Base-by-base conservation (phyloP, 768 basidiomycete genomes). In the Symmetrospora coprosmae region DNA sequence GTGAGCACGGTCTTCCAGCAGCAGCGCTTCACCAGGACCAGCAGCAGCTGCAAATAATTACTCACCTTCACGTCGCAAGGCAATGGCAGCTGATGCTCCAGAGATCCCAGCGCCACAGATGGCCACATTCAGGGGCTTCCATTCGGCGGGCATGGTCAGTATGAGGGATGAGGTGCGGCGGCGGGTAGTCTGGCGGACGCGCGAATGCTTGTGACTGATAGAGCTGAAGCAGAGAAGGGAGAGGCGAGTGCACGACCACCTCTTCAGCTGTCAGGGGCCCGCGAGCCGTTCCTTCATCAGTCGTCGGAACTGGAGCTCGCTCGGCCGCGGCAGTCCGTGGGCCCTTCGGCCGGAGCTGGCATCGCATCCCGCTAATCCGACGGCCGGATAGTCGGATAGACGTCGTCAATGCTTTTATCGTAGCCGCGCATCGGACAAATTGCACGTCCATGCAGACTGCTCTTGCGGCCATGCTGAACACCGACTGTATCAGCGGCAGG, bases 71-170 rank as follows among this genome's bases (percentile, higher is more conserved):
- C 55, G 55, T 11, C 55, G 55, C 16, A 58, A 43, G 33, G 55
- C 41, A 8, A 58, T 27, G 8, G 55, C 55, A 4, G 55, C 55
- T 33, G 55, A 39, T 25, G 31, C 31, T 46, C 55, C 55, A 13
- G 55, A 58, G 23, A 58, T 46, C n/a, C 55, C 55, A 16, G 38
- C 55, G 25, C 55, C 55, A 21, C 38, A 47, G 16, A 58, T 21
- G 2, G 55, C 41, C 23, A 58, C 31, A 27, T 58, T 43, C 6
- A 58, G 55, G 28, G 43, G 55, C 33, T 40, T 58, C 41, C 40
- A 58, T 16, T 43, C 31, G 27, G 33, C 38, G 33, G 38, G 31
- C 49, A 50, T 50, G 23, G 19, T 50, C 4, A 31, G 13, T 46
- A 9, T 13, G 9, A 11, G 45, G n/a, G 9, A 23, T 13, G 9